These are phyloP conservation scores for Coemansia asiatica DNA, from an alignment of 192 early-diverging fungal genomes.

Conservation along the genomic window DNA sequence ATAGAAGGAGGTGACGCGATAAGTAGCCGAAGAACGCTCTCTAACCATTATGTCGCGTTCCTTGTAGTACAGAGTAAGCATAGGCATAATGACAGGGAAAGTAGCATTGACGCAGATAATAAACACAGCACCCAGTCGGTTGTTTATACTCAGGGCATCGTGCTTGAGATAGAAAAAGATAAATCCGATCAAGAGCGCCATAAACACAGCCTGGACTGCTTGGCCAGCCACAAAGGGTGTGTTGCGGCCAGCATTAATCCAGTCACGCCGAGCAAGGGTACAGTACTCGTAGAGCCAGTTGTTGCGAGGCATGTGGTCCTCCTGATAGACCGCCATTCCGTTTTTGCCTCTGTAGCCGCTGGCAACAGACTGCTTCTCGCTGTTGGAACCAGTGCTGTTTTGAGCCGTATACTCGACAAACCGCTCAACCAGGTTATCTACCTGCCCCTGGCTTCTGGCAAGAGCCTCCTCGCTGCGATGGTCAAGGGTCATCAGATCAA, in stretches of 20 bases:
- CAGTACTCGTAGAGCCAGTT: slow-evolving; percentile 57
- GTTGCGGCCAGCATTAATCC: slow-evolving; percentile 50
- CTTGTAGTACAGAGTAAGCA: slow-evolving; percentile 43
- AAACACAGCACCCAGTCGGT: slow-evolving; percentile 53
- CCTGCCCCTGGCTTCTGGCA: slow-evolving; percentile 39
- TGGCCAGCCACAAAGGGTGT: slow-evolving; percentile 39
- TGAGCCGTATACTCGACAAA: slow-evolving; percentile 27
- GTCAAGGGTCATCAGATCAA: slow-evolving; percentile 65
- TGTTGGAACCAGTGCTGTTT: neutral
- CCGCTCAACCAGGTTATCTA: slow-evolving; percentile 41
- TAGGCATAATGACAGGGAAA: slow-evolving; percentile 62
- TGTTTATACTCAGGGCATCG: slow-evolving; percentile 45
- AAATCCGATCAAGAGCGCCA: slow-evolving; percentile 60
- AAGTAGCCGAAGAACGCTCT: slow-evolving; percentile 66
- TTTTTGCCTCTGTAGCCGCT: neutral
- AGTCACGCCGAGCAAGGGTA: slow-evolving; percentile 56
- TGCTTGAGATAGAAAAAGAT: slow-evolving; percentile 57
- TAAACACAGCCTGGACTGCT: slow-evolving; percentile 38
- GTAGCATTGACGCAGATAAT: slow-evolving; percentile 57
- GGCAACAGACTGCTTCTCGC: slow-evolving; percentile 8
- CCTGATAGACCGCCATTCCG: slow-evolving; percentile 8
- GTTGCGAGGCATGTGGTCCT: slow-evolving; percentile 44
- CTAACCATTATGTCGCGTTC: slow-evolving; percentile 61
- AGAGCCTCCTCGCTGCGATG: slow-evolving; percentile 51
- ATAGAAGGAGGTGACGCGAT: slow-evolving; percentile 63